A percentile compares a stretch with the other conserved stretches of the same genome.
phyloP scores from a whole-genome alignment of 2,329 filamentous ascomycete genomes.

The Metarhizium humberi region DNA sequence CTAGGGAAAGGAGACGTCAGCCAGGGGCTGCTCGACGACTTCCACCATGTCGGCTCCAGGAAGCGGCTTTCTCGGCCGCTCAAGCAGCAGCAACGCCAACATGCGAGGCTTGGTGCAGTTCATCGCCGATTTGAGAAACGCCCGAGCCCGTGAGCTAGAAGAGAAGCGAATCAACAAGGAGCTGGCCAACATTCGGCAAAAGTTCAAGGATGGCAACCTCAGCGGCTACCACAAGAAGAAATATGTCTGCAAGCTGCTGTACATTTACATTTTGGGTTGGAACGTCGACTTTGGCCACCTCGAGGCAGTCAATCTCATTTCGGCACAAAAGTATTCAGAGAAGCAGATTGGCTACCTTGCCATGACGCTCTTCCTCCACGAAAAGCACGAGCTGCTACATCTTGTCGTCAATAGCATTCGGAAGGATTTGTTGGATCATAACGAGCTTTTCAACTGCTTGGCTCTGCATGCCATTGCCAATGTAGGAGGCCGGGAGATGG shows the following conservation, averaged over 20 bases:
- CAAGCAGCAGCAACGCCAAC: constrained; percentile 54
- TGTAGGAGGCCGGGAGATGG: constrained; percentile 93
- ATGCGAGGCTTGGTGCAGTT: constrained; percentile 91
- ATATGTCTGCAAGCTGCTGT: constrained; percentile 99
- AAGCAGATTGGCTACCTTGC: constrained; percentile 99
- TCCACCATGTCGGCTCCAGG: constrained; percentile 45
- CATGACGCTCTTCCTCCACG: constrained; percentile 93
- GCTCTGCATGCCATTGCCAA: constrained; percentile 97
- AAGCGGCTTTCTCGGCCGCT: constrained; percentile 56
- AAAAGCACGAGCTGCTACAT: constrained; percentile 92
- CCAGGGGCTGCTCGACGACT: constrained; percentile 4
- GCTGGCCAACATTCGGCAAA: constrained; percentile 93
- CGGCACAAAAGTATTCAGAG: constrained; percentile 93
- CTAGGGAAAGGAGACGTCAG: not conserved
- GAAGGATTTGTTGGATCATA: constrained; percentile 88
- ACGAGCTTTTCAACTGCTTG: constrained; percentile 95
- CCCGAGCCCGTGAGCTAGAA: constrained; percentile 86
- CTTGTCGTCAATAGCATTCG: constrained; percentile 97
- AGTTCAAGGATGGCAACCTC: constrained; percentile 91
- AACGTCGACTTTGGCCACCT: constrained; percentile 98
- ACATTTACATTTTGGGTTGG: constrained; percentile 98
- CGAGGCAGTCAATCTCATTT: constrained; percentile 96
- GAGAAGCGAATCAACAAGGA: constrained; percentile 99
- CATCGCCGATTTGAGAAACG: constrained; percentile 93
- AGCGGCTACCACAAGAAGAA: constrained; percentile 99